Percentiles rank a stretch among this genome's conserved stretches.
phyloP scores from a whole-genome alignment of 176 grass and related monocot species.

The Raddia distichophylla region DNA sequence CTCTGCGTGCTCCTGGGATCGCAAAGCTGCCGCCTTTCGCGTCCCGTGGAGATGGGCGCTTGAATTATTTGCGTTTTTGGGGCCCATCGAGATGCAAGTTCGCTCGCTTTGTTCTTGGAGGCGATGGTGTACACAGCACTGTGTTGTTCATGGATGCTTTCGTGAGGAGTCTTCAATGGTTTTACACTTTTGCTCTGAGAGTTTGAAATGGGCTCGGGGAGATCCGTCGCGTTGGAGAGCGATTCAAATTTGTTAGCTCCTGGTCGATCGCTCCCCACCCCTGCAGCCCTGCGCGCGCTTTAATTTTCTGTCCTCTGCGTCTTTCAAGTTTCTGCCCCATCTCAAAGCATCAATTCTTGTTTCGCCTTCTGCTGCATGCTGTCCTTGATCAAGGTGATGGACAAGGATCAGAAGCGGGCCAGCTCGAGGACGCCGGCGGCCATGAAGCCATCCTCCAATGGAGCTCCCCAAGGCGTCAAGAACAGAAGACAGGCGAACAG shows the following conservation, averaged over 20 bases:
- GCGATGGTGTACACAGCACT: constrained; percentile 3
- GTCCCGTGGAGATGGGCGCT: constrained; percentile 27
- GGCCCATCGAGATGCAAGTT: constrained; percentile 11
- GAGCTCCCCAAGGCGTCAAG: constrained; percentile 20
- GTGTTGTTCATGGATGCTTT: constrained; percentile 26
- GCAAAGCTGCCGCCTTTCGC: constrained; percentile 47
- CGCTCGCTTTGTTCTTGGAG: constrained; percentile 14
- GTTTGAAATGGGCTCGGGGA: constrained; percentile 59
- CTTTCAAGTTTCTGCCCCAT: constrained; percentile 25
- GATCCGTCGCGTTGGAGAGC: constrained; percentile 49
- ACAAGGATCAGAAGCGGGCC: constrained; percentile 60
- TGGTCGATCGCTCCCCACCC: neutral
- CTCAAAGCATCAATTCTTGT: constrained; percentile 23
- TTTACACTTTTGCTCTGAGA: constrained; percentile 24
- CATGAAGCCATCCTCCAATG: constrained; percentile 32
- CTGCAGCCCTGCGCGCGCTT: neutral
- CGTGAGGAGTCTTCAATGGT: constrained; percentile 9
- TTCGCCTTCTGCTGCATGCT: neutral
- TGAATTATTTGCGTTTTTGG: constrained; percentile 2
- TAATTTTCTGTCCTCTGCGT: constrained; percentile 32
- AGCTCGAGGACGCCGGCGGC: constrained; percentile 34
- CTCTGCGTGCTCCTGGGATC: constrained; percentile 29
- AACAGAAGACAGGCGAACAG: constrained; percentile 54
- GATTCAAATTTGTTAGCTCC: constrained; percentile 63
- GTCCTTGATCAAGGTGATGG: constrained; percentile 53